Conservation (phyloP, 345 rosid species). For the Eucalyptus grandis region DNA sequence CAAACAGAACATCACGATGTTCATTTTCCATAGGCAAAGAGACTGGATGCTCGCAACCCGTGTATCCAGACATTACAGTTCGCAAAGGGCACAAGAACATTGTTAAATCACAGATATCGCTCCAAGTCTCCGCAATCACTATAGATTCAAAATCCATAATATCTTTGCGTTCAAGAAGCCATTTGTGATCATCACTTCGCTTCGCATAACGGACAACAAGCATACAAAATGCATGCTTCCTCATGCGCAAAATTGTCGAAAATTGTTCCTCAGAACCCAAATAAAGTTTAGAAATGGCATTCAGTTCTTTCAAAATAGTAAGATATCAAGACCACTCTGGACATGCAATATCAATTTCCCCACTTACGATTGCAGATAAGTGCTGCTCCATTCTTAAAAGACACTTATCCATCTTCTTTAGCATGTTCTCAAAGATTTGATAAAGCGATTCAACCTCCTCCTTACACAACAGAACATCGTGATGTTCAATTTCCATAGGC, state of each 20-base stretch:
- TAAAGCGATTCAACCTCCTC: constrained; percentile 38
- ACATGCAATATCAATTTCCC: constrained; percentile 21
- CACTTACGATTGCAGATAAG: constrained; percentile 8
- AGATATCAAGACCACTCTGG: constrained; percentile 55
- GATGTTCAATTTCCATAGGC: constrained; percentile 21
- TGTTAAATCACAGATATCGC: no score
- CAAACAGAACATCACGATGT: no score
- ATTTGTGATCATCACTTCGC: constrained; percentile 54
- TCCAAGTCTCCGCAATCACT: no score
- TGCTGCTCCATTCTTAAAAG: not conserved
- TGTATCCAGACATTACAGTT: no score
- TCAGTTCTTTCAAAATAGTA: constrained; percentile 55
- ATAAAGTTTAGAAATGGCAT: constrained; percentile 47
- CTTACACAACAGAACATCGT: not conserved
- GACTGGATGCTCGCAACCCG: no score
- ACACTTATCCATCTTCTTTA: constrained; percentile 44
- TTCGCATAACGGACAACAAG: constrained; percentile 50
- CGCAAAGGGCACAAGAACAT: no score
- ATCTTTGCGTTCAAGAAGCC: constrained; percentile 80
- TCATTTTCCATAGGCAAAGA: no score
- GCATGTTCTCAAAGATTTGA: constrained; percentile 23
- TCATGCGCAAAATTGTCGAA: constrained; percentile 25
- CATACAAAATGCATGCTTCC: constrained; percentile 36
- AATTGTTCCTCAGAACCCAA: constrained; percentile 36
- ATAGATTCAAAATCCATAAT: constrained; percentile 61